Conservation (phyloP, 2,329 filamentous ascomycete genomes). For the Zarea fungicola region DNA sequence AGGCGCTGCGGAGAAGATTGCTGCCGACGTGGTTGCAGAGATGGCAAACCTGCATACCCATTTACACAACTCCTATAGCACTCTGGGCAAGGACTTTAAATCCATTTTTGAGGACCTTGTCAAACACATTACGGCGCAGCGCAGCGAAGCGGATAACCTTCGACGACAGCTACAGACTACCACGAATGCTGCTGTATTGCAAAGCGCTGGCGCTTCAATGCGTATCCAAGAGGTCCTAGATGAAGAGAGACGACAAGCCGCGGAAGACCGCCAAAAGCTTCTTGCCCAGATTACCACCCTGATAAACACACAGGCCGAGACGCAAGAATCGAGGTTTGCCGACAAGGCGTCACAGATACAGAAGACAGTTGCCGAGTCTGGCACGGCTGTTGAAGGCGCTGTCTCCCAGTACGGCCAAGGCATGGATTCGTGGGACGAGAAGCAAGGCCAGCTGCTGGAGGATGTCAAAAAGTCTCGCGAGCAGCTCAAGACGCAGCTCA, state of each 20-base stretch:
- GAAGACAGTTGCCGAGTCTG: conserved; percentile 58
- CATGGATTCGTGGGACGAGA: conserved; percentile 70
- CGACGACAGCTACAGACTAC: conserved; percentile 67
- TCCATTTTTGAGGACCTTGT: conserved; percentile 75
- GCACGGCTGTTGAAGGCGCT: conserved; percentile 58
- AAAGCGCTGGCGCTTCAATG: conserved; percentile 61
- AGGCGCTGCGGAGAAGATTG: conserved; percentile 79
- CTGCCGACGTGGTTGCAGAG: conserved; percentile 81
- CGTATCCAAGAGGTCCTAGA: conserved; percentile 65
- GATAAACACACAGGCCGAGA: conserved; percentile 66
- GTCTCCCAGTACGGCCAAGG: conserved; percentile 61
- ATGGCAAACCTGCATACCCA: conserved; percentile 78
- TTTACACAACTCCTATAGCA: conserved; percentile 78
- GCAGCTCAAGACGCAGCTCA: conserved; percentile 71
- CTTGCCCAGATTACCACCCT: conserved; percentile 73
- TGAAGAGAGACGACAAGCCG: conserved; percentile 69
- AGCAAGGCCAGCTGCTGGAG: conserved; percentile 63
- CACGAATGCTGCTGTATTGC: conserved; percentile 60
- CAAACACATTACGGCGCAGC: conserved; percentile 69
- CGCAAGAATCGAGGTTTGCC: conserved; percentile 66
- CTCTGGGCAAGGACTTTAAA: conserved; percentile 82
- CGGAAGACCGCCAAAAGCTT: conserved; percentile 67
- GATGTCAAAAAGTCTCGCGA: conserved; percentile 71
- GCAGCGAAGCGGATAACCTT: conserved; percentile 67
- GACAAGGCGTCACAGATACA: conserved; percentile 59